Percentiles rank a stretch among this genome's conserved stretches.
Evolutionary conservation across 2,329 filamentous ascomycete species (phyloP).

Genomic region (Xylariaceae sp.): DNA sequence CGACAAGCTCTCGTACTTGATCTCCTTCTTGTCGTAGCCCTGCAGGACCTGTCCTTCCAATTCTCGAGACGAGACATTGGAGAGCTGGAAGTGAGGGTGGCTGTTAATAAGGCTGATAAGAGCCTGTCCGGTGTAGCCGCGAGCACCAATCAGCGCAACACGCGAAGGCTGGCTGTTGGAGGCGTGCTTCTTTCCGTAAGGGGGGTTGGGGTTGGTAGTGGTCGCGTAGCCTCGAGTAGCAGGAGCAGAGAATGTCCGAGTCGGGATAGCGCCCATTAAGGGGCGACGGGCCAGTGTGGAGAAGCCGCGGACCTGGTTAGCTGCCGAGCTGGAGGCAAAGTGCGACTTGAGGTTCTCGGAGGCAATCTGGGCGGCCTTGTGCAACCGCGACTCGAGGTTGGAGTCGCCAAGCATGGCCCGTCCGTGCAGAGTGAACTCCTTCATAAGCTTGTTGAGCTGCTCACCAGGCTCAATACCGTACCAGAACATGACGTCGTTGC

Average conservation of each 20-base stretch:
- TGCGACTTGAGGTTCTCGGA: constrained; percentile 45
- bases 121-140: constrained; percentile 86
- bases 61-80: constrained; percentile 89
- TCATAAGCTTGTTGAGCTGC: constrained; percentile 76
- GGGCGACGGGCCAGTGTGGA: constrained; percentile 52
- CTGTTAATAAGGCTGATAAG: constrained; percentile 80
- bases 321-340: constrained; percentile 40
- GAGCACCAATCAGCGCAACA: constrained; percentile 18
- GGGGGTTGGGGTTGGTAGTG: constrained; percentile 15
- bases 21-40: constrained; percentile 85
- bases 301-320: constrained; percentile 58
- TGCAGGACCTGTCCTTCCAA: constrained; percentile 79
- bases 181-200: constrained; percentile 19
- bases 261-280: constrained; percentile 26
- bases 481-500: constrained; percentile 93
- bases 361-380: constrained; percentile 68
- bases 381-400: constrained; percentile 80
- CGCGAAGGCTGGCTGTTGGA: constrained; percentile 17
- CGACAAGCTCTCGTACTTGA: constrained; percentile 85
- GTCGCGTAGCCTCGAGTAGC: constrained; percentile 31
- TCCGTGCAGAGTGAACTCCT: constrained; percentile 77
- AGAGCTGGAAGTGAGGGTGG: constrained; percentile 85
- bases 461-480: constrained; percentile 79
- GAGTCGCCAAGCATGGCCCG: constrained; percentile 83
- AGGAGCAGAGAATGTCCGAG: constrained; percentile 25